A percentile compares a stretch with the other conserved stretches of the same genome.
These are phyloP conservation scores for Sporothrix brasiliensis DNA, from an alignment of 2,329 filamentous ascomycete species.

Conservation along the genomic window DNA sequence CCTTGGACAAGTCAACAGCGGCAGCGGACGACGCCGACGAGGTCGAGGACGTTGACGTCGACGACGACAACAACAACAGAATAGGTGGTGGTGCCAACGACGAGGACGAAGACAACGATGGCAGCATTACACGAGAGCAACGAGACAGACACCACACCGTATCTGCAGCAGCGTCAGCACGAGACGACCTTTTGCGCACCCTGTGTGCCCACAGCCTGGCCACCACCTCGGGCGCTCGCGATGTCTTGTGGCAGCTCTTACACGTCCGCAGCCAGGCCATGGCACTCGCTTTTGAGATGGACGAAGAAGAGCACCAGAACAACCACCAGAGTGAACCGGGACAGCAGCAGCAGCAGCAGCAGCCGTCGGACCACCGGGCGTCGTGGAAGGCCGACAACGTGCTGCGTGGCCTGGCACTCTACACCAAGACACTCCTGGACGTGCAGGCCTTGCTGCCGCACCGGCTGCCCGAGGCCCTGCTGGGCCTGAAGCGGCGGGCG, in stretches of 20 bases:
- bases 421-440: conserved; percentile 68
- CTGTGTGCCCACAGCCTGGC: conserved; percentile 81
- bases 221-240: conserved; percentile 76
- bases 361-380: conserved; percentile 40
- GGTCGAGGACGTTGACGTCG: not conserved
- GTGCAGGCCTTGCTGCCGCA: conserved; percentile 75
- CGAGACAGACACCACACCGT: not conserved
- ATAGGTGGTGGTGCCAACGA: conserved; percentile 3
- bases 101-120: not conserved
- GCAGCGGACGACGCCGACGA: not conserved
- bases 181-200: conserved; percentile 66
- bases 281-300: conserved; percentile 59
- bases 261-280: conserved; percentile 72
- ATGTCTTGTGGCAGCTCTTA: conserved; percentile 78
- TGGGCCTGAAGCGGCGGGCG: conserved; percentile 67
- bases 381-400: conserved; percentile 52
- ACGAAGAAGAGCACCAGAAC: conserved; percentile 45
- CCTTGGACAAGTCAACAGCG: not conserved
- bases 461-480: conserved; percentile 69
- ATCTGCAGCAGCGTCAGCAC: conserved; percentile 5
- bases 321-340: not conserved
- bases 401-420: conserved; percentile 68
- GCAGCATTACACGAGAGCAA: not conserved
- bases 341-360: not conserved
- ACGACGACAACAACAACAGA: not conserved